phyloP scores from a whole-genome alignment of 305 asterid species.

The Fraxinus albicans region DNA sequence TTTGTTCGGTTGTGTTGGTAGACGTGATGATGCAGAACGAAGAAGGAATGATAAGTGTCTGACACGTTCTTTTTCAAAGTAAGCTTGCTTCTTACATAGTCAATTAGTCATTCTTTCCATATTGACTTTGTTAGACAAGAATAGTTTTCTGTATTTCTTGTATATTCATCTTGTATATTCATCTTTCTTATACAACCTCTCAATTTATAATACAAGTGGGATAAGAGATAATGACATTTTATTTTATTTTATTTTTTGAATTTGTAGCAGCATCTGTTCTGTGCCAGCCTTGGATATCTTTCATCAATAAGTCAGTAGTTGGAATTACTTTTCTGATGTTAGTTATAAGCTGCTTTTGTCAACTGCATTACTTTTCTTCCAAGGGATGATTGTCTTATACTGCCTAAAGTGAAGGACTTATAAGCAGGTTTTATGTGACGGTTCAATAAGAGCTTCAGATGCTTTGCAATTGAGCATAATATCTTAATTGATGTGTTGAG shows the following conservation, averaged over 20 bases:
- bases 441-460: background rate
- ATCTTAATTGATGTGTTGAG: conserved; percentile 22
- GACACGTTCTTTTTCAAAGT: background rate
- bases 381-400: background rate
- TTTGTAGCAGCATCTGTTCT: background rate
- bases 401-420: background rate
- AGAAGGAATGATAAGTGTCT: background rate
- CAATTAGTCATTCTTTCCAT: background rate
- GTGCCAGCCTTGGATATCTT: background rate
- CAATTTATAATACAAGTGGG: background rate
- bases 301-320: background rate
- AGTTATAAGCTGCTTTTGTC: background rate
- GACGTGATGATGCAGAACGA: background rate
- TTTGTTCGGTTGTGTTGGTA: background rate
- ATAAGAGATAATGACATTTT: background rate
- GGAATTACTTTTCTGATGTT: background rate
- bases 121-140: background rate
- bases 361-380: background rate
- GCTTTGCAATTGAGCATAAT: conserved; percentile 14
- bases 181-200: background rate
- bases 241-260: no score
- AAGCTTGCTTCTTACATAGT: background rate
- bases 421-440: conserved; percentile 15
- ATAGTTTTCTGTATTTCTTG: no score
- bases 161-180: no score